Evolutionary conservation across 1,284 basidiomycete species (phyloP).

Genomic region (Calocybe gambosa): DNA sequence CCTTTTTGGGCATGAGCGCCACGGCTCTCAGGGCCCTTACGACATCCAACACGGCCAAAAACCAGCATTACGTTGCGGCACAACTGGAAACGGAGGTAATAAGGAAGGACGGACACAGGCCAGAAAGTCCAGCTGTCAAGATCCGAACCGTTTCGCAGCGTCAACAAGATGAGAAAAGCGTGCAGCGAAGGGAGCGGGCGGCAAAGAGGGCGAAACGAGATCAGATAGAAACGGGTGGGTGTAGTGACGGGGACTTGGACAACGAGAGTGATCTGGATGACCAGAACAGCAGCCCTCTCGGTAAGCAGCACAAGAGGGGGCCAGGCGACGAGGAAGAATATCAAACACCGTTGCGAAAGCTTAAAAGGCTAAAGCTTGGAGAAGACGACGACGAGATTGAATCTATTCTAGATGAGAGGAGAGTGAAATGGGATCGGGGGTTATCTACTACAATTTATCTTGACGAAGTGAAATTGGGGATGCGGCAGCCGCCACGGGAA

Average conservation of each 20-base stretch:
- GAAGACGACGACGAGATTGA: constrained; percentile 28
- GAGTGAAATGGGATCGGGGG: constrained; percentile 77
- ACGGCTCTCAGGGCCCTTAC: constrained; percentile 65
- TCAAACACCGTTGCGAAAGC: constrained; percentile 50
- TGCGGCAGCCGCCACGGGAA: constrained; percentile 37
- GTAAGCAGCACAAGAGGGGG: constrained; percentile 45
- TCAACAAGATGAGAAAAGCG: constrained; percentile 61
- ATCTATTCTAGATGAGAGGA: constrained; percentile 34
- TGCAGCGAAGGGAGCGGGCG: constrained; percentile 59
- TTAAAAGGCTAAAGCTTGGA: constrained; percentile 30
- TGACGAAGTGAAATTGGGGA: constrained; percentile 50
- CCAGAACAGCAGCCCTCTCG: constrained; percentile 21
- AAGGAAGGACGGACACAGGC: constrained; percentile 62
- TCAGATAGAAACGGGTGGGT: constrained; percentile 21
- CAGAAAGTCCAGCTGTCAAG: constrained; percentile 75
- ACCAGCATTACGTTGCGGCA: constrained; percentile 57
- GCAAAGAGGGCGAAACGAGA: constrained; percentile 47
- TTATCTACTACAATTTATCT: constrained; percentile 56
- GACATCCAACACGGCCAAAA: constrained; percentile 59
- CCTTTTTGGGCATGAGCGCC: constrained; percentile 58
- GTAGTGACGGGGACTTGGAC: constrained; percentile 25
- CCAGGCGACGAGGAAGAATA: constrained; percentile 84
- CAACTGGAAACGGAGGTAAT: constrained; percentile 63
- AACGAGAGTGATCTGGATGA: constrained; percentile 27
- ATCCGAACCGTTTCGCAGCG: constrained; percentile 66